phyloP scores from a whole-genome alignment of 2,329 filamentous ascomycete species.

The Colletotrichum kahawae region DNA sequence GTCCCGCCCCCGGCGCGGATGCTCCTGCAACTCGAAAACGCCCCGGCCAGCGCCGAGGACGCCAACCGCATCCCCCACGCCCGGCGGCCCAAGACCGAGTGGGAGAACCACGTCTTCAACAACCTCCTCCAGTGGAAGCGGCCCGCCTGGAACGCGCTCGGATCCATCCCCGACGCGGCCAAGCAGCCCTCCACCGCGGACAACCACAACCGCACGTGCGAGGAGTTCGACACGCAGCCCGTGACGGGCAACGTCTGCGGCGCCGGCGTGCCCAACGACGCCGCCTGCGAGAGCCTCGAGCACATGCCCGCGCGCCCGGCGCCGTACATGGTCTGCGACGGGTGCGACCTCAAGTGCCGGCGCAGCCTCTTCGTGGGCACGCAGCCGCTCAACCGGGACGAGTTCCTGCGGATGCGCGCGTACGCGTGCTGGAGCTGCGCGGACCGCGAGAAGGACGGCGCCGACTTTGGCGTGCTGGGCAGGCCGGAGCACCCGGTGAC shows the following conservation, averaged over 20 bases:
- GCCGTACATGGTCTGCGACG: constrained; percentile 24
- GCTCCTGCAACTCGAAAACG: constrained; percentile 1
- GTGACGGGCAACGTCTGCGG: not conserved
- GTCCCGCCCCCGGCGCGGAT: not conserved
- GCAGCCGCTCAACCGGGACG: constrained; percentile 15
- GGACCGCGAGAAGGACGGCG: not conserved
- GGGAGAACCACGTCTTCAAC: not conserved
- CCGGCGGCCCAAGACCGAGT: not conserved
- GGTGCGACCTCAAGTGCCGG: constrained; percentile 30
- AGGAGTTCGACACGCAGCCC: not conserved
- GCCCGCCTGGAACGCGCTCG: constrained; percentile 16
- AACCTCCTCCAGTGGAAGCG: constrained; percentile 12
- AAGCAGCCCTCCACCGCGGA: not conserved
- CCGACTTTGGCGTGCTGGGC: not conserved
- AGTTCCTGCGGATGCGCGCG: constrained; percentile 37
- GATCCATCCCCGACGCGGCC: constrained; percentile 14
- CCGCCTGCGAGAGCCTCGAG: constrained; percentile 25
- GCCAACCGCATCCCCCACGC: not conserved
- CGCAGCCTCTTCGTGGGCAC: constrained; percentile 20
- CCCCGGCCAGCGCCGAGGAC: not conserved
- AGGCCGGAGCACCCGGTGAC: constrained; percentile 27
- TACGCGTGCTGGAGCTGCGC: constrained; percentile 40
- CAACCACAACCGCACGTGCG: not conserved
- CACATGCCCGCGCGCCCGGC: not conserved
- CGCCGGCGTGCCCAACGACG: not conserved